Evolutionary conservation across 192 early-diverging fungal genomes (phyloP).

Genomic region (Pecoramyces ruminantium): DNA sequence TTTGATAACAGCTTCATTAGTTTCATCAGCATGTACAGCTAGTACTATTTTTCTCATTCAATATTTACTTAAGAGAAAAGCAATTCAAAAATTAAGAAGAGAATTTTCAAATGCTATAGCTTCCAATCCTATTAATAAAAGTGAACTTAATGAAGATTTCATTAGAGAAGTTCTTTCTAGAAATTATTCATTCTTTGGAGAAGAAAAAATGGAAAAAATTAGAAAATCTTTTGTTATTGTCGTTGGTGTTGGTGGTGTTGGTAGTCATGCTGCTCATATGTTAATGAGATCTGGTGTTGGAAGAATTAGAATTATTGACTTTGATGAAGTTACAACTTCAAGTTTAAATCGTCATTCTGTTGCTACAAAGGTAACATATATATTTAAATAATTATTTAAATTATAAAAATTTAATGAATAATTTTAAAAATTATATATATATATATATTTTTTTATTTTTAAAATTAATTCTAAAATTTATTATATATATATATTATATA

Average conservation of each 20-base stretch:
- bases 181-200: constrained; percentile 78
- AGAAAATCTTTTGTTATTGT: constrained; percentile 77
- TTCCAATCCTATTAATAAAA: not conserved
- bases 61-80: not conserved
- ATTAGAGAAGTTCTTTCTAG: constrained; percentile 69
- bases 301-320: constrained; percentile 78
- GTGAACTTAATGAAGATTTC: constrained; percentile 43
- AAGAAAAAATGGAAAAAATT: constrained; percentile 53
- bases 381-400: not conserved
- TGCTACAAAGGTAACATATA: not conserved
- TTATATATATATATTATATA: no score
- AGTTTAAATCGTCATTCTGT: constrained; percentile 72
- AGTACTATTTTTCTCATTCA: not conserved
- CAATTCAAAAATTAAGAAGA: not conserved
- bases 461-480: no score
- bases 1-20: not conserved
- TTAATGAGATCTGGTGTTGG: constrained; percentile 74
- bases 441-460: no score
- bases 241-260: constrained; percentile 91
- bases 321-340: constrained; percentile 93
- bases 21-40: not conserved
- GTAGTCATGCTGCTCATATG: constrained; percentile 67
- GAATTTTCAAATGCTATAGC: not conserved
- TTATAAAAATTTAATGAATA: no score
- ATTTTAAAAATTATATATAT: no score